A percentile compares a stretch with the other conserved stretches of the same genome.
Conservation (phyloP, 257 asterid genomes). For the Solanum raphanifolium region DNA sequence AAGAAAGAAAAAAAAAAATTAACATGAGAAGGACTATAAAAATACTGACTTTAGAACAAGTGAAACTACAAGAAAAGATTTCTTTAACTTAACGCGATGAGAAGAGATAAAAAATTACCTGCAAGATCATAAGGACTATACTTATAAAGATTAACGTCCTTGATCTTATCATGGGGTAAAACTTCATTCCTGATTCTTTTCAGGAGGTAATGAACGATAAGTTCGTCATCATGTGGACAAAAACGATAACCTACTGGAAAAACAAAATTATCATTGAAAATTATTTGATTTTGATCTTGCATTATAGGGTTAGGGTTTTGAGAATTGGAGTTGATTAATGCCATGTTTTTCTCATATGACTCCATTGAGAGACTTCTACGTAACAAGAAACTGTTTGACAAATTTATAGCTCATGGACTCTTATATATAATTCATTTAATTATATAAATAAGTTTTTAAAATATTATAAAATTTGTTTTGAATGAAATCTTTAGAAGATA, state of each 20-base stretch:
- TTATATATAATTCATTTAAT: not conserved
- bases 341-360: not conserved
- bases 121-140: not conserved
- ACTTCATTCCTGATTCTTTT: not conserved
- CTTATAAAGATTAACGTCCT: not conserved
- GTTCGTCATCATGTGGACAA: conserved; percentile 1
- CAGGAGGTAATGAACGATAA: not conserved
- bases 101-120: not conserved
- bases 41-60: not conserved
- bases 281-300: not conserved
- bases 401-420: not conserved
- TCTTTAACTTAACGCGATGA: not conserved
- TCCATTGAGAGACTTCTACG: not conserved
- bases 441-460: not conserved
- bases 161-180: not conserved
- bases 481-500: not conserved
- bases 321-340: not conserved
- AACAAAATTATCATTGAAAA: not conserved
- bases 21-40: not conserved
- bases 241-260: conserved; percentile 4
- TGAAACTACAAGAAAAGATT: not conserved
- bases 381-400: not conserved
- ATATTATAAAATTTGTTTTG: not conserved
- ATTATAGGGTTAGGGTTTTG: not conserved
- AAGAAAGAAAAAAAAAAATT: too few species aligned